Evolutionary conservation across 2,329 filamentous ascomycete species (phyloP), one percentile per base, ranked within the genome.

Genomic region (Dactylellina parvicollis): DNA sequence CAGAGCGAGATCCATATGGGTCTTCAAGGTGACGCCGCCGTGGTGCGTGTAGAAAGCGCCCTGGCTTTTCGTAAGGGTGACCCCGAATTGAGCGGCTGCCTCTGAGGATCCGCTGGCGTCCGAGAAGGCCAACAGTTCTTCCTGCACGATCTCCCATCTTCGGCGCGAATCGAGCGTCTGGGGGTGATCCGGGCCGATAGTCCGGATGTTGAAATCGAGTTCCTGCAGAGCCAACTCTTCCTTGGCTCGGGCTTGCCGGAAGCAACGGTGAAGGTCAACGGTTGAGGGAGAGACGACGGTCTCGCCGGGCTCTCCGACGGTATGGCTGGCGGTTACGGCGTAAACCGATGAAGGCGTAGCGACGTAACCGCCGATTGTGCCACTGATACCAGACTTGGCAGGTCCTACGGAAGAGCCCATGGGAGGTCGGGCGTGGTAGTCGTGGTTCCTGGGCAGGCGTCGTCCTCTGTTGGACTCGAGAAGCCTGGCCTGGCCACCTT

Each of bases 331-430:
- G 3, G 67, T 65, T 2, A 72, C 52, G 22, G 67, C 67, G n/a
- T 65, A 65, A 32, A 72, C 59, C 10, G 28, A n/a, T 2, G 20
- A 16, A 16, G 40, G 59, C 3, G 59, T 65, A 8, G 46, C 60
- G n/a, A 72, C 67, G 40, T 72, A 72, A 46, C 67, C 67, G 49
- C 66, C 67, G 14, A 72, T 28, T 18, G 67, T 72, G 49, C 67
- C 60, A 54, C 59, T 65, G 8, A 42, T 5, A n/a, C 52, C 59
- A 16, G 57, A 24, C 1, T 7, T 12, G 18, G 36, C n/a, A 26
- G 67, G 52, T 4, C 67, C 67, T 8, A 72, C 22, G 32, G 67
- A 72, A 40, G 50, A 52, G 14, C 67, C 67, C 67, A 72, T 72
- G 1, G 49, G 46, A 12, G 67, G 67, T 9, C 67, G 50, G 26